Conservation (phyloP, 306 rosid species). For the Castanea crenata region DNA sequence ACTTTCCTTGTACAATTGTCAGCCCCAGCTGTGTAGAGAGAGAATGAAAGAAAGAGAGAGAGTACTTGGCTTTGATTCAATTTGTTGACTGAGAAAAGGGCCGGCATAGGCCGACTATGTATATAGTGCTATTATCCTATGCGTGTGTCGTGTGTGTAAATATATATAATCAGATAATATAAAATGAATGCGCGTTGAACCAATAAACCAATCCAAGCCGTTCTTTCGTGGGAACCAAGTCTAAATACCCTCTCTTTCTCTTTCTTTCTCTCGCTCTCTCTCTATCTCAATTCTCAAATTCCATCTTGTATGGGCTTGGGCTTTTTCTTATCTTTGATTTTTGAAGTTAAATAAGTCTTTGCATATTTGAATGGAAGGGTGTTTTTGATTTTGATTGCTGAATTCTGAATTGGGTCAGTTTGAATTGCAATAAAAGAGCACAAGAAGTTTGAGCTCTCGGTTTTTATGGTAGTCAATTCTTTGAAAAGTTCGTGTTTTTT, state of each 20-base stretch:
- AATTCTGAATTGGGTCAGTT: constrained; percentile 28
- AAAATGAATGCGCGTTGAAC: constrained; percentile 71
- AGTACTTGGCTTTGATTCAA: not conserved
- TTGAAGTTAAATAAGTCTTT: not conserved
- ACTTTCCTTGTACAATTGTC: not conserved
- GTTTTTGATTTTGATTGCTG: constrained; percentile 31
- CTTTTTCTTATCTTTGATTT: constrained; percentile 7
- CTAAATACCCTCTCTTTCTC: constrained; percentile 18
- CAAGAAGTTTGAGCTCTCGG: constrained; percentile 4
- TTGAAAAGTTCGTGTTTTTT: not conserved
- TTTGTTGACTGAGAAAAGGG: constrained; percentile 62
- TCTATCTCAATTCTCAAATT: constrained; percentile 25
- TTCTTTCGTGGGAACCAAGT: constrained; percentile 31
- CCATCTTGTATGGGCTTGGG: constrained; percentile 7
- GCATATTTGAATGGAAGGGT: constrained; percentile 10
- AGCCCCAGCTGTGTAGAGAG: not conserved
- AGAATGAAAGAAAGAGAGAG: constrained; percentile 6
- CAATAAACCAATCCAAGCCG: constrained; percentile 28
- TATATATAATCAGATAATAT: not conserved
- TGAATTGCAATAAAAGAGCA: constrained; percentile 18
- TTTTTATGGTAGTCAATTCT: constrained; percentile 4
- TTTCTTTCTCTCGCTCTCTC: constrained; percentile 7
- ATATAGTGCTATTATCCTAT: constrained; percentile 6
- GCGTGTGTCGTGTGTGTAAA: not conserved
- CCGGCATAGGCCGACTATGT: constrained; percentile 74